Percentiles rank a stretch among this genome's conserved stretches.
Conservation (phyloP, 495 filamentous ascomycete species). For the Polyplosphaeria fusca region DNA sequence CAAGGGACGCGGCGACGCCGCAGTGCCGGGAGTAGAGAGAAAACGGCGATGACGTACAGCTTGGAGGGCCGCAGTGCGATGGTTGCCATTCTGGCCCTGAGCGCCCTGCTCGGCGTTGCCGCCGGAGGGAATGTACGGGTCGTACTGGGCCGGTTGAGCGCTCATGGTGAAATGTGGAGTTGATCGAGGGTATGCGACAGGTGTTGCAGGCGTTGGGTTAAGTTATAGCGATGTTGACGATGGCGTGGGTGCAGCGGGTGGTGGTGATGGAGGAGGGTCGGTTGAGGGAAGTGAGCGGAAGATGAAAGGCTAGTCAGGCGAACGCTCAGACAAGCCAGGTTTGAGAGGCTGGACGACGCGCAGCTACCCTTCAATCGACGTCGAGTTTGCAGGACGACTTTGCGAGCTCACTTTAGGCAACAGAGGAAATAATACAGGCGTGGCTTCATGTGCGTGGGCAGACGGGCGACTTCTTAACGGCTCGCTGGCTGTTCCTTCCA, state of each 20-base stretch:
- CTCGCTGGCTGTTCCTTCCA: too few relatives aligned
- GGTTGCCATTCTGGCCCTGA: constrained; percentile 58
- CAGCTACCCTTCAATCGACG: too few relatives aligned
- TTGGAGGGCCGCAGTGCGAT: constrained; percentile 70
- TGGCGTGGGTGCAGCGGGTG: constrained; percentile 9
- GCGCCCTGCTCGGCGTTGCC: constrained; percentile 48
- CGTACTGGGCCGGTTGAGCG: constrained; percentile 75
- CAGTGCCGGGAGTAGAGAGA: too few relatives aligned
- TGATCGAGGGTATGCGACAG: constrained; percentile 5
- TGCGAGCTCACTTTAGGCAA: too few relatives aligned
- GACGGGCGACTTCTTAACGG: too few relatives aligned
- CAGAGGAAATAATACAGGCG: too few relatives aligned
- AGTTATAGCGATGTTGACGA: constrained; percentile 3
- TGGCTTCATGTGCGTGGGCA: too few relatives aligned
- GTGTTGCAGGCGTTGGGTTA: neutral
- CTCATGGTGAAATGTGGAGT: constrained; percentile 54
- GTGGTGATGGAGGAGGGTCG: constrained; percentile 1
- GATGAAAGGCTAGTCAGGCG: too few relatives aligned
- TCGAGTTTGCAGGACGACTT: too few relatives aligned
- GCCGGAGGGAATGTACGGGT: constrained; percentile 82
- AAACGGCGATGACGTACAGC: constrained; percentile 58
- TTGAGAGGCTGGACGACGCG: too few relatives aligned
- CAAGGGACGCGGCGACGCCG: neutral
- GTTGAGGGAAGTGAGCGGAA: neutral
- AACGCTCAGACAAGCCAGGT: too few relatives aligned